Evolutionary conservation across 2,329 filamentous ascomycete species (phyloP), one percentile per base, ranked within the genome.

Genomic region (Penicillium rolfsii): DNA sequence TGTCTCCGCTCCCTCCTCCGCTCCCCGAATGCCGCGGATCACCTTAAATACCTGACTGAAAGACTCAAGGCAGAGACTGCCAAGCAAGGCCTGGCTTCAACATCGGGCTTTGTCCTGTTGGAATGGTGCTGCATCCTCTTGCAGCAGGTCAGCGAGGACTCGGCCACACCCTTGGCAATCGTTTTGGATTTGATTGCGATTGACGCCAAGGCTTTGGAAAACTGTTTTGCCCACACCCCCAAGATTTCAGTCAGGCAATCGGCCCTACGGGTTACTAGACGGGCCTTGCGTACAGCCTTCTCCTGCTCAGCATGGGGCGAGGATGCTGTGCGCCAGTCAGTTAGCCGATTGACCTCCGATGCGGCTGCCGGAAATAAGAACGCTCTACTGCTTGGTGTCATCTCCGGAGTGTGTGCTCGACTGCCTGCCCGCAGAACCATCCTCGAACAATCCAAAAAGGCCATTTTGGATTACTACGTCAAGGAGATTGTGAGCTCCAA

Each of bases 81-180:
- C 64, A 97, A 96, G 75, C 80, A 84, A 19, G 88, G 87, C 64
- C 88, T 98, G 70, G 91, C 94, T 35, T 81, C 90, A 16, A 86
- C 85, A 46, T 96, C 88, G 76, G 91, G 93, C 5, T 96, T 97
- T 74, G 91, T 96, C 52, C 82, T 99, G 67, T 84, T 95, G 14
- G 91, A 97, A 76, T 99, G 94, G 94, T 92, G 88, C 76, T 90
- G 89, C 60, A 76, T 94, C 60, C 79, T 97, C 54, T 85, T 97
- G 67, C 88, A 93, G 70, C 84, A 89, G 60, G 82, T 93, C 28
- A 85, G 85, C 35, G 83, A 83, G 52, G 85, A 78, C 85, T 46
- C 93, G 88, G 89, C 84, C 86, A 54, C 82, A 82, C 70, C 87
- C 88, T 74, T 76, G 85, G 86, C 56, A 72, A 82, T 65, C 60